phyloP scores from a whole-genome alignment of 352 stramenopile genomes.

The Globisporangium ultimum region DNA sequence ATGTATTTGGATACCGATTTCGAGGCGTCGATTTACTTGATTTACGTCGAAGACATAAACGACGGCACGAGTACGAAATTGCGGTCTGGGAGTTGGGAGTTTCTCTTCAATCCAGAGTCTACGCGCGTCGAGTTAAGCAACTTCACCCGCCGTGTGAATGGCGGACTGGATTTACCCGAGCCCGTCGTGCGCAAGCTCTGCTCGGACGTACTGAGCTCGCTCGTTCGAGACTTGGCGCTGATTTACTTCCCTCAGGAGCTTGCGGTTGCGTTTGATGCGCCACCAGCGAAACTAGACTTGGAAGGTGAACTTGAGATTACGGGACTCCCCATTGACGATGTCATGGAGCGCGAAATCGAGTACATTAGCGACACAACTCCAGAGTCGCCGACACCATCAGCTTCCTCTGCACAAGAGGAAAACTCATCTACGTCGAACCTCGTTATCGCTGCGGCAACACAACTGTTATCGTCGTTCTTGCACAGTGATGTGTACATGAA shows the following conservation, averaged over 20 bases:
- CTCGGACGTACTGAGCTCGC: constrained; percentile 54
- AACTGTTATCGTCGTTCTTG: constrained; percentile 32
- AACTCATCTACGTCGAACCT: constrained; percentile 20
- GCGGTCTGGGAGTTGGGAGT: constrained; percentile 54
- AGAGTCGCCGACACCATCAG: not conserved
- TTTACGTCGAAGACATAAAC: constrained; percentile 60
- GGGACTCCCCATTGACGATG: constrained; percentile 47
- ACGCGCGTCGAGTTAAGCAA: constrained; percentile 66
- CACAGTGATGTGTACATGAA: constrained; percentile 45
- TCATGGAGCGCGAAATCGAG: constrained; percentile 54
- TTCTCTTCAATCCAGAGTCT: constrained; percentile 47
- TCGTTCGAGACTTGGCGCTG: constrained; percentile 56
- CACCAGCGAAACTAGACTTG: constrained; percentile 55
- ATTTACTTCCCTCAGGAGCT: constrained; percentile 69
- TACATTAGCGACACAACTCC: constrained; percentile 11
- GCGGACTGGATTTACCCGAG: constrained; percentile 68
- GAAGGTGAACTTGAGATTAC: constrained; percentile 52
- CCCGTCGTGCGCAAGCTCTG: constrained; percentile 68
- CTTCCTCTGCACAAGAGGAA: not conserved
- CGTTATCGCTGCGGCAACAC: constrained; percentile 29
- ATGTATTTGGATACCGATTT: constrained; percentile 80
- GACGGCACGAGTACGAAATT: constrained; percentile 19
- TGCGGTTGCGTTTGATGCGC: constrained; percentile 45
- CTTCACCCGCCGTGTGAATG: constrained; percentile 60
- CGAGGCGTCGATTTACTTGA: constrained; percentile 45